Base-by-base conservation (phyloP, 2,329 filamentous ascomycete species). In the Aspergillus sp. region DNA sequence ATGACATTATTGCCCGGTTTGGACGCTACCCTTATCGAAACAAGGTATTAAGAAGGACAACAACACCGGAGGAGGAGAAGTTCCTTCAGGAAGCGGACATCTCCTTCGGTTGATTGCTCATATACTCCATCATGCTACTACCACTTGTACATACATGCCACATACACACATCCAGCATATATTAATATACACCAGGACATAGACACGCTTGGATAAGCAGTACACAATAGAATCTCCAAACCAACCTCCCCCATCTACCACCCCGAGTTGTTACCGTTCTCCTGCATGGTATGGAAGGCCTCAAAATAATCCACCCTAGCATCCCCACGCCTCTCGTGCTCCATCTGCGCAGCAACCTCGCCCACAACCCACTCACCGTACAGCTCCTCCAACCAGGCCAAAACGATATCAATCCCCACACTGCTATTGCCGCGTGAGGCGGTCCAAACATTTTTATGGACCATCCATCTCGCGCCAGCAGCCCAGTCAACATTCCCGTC, bases 361-460 rank as follows among this genome's bases (percentile, higher is more conserved):
- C 35, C 35, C 35, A 9, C 15, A 37, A 37, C 27, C 27, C 27
- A 31, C 9, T 31, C 27, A 31, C 27, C 27, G 9, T 31, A 31
- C 9, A 31, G 8, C 9, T 31, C 8, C 27, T 31, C 27, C 27
- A 31, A 31, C 27, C 27, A 37, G 6, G 35, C 35, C 35, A 37
- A 37, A 37, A 14, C 12, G 2, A 37, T n/a, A 37, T 37, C 35
- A 37, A 37, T 37, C 15, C 35, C 35, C 35, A 37, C 35, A 37
- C 80, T 81, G 6, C 88, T n/a, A 37, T 80, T 81, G 6, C 88
- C 80, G 0, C 88, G 87, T 0, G 84, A 86, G 2, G 83, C 84
- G 3, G 83, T 85, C 86, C 87, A 90, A 7, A 89, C 74, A 57
- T 88, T 87, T 4, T 84, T 86, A 70, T 90, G 87, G 0, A 79